Percentiles rank a stretch among this genome's conserved stretches.
These are phyloP conservation scores for Penicillium samsonianum DNA, from an alignment of 495 filamentous ascomycete species.

Conservation along the genomic window DNA sequence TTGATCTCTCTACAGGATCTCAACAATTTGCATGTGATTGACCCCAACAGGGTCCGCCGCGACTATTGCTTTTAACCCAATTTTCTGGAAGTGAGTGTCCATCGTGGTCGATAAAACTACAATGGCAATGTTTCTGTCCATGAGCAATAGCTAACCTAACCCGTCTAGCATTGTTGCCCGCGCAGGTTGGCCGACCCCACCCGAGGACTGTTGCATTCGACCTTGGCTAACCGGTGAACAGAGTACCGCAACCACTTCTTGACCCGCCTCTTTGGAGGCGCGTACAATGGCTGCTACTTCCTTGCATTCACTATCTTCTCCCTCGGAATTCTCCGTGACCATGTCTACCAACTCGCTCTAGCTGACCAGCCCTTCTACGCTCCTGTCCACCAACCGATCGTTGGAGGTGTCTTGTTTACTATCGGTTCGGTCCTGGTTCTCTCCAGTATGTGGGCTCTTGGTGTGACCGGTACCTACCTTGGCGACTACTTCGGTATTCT, in stretches of 20 bases:
- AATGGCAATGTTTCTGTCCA: not conserved
- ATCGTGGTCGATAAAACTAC: not conserved
- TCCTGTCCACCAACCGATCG: slow-evolving; percentile 67
- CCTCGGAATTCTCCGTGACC: slow-evolving; percentile 84
- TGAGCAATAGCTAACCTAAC: slow-evolving; percentile 1
- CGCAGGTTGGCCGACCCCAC: slow-evolving; percentile 38
- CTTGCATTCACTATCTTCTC: slow-evolving; percentile 88
- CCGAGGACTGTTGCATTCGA: slow-evolving; percentile 5
- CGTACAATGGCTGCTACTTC: slow-evolving; percentile 82
- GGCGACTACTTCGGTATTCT: slow-evolving; percentile 99
- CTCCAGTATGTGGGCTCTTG: slow-evolving; percentile 86
- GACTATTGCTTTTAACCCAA: slow-evolving; percentile 56
- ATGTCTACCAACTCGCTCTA: slow-evolving; percentile 53
- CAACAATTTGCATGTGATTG: slow-evolving; percentile 41
- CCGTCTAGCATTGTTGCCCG: slow-evolving; percentile 47
- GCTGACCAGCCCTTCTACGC: slow-evolving; percentile 47
- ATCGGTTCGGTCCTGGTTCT: slow-evolving; percentile 83
- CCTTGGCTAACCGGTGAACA: slow-evolving; percentile 37
- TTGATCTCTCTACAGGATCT: slow-evolving; percentile 13
- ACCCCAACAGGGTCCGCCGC: slow-evolving; percentile 47
- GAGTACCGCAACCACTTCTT: slow-evolving; percentile 90
- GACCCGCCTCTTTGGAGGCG: slow-evolving; percentile 82
- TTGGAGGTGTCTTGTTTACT: slow-evolving; percentile 69
- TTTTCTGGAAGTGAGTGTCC: slow-evolving; percentile 58
- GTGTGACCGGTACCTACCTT: slow-evolving; percentile 93